A percentile compares a stretch with the other conserved stretches of the same genome.
phyloP scores from a whole-genome alignment of 805 yeast species.

The Kazachstania taianensis region DNA sequence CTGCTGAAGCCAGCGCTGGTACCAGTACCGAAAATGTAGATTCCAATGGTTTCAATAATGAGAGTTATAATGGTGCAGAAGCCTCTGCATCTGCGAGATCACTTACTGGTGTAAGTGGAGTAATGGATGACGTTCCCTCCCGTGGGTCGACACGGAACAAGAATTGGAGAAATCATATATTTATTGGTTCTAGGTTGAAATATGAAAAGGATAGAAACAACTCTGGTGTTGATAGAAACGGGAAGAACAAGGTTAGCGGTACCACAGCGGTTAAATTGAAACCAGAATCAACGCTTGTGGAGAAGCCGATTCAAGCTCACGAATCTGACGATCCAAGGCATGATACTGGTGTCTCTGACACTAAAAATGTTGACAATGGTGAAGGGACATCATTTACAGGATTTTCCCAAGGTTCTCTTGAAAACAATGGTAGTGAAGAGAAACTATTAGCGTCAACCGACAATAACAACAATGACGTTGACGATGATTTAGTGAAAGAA shows the following conservation, averaged over 20 bases:
- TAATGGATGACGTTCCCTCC: too few relatives aligned
- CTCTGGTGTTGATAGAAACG: too few relatives aligned
- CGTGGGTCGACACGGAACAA: too few relatives aligned
- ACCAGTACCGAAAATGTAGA: too few relatives aligned
- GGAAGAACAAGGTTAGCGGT: too few relatives aligned
- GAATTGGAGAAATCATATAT: conserved; percentile 3
- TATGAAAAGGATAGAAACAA: too few relatives aligned
- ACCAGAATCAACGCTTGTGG: too few relatives aligned
- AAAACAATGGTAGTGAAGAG: conserved; percentile 9
- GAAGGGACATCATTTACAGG: conserved; percentile 20
- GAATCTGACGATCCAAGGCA: background rate
- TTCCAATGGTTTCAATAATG: background rate
- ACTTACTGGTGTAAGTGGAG: conserved; percentile 14
- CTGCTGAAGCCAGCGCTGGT: too few relatives aligned
- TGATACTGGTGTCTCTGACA: too few relatives aligned
- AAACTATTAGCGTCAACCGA: too few relatives aligned
- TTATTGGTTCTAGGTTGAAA: conserved; percentile 1
- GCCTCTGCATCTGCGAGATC: conserved; percentile 15
- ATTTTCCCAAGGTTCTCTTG: conserved; percentile 21
- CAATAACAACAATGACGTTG: too few relatives aligned
- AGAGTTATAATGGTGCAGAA: background rate
- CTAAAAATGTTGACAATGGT: background rate
- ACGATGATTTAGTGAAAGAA: conserved; percentile 2
- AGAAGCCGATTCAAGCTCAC: background rate
- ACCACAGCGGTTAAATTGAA: too few relatives aligned